Evolutionary conservation across 495 filamentous ascomycete species (phyloP), one percentile per base, ranked within the genome.

Genomic region (Viridothelium virens): DNA sequence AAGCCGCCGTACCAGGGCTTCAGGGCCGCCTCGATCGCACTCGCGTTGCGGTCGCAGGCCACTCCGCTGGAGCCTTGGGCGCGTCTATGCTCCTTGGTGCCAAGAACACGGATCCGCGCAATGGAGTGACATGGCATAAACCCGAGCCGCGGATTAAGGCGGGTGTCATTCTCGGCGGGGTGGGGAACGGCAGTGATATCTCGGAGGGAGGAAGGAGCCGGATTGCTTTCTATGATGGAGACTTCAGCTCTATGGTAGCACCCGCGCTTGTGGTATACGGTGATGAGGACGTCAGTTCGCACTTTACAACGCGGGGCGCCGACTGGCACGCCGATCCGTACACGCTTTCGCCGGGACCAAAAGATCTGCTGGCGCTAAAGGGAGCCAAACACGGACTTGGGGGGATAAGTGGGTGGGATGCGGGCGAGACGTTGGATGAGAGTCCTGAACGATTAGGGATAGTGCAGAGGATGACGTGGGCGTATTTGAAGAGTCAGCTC

Each of bases 271-370:
- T 79, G 1, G 76, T 81, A 2, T 72, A 67, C 14, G 79, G 79
- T 7, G 76, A 79, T 56, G 70, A 73, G 5, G 79, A 81, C 38
- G 69, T 72, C 39, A 72, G 68, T 36, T 71, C 78, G 9, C 69
- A 75, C 61, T 67, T 81, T 18, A 79, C 74, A 0, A 66, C 41
- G 1, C 74, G 77, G 4, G 78, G 78, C 2, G 70, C 76, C 2
- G 74, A 75, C 18, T 81, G 77, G 74, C 77, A 79, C 36, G 75
- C 74, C 11, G 79, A 80, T 64, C 66, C 72, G 36, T 81, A 79
- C 67, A 38, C 63, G 12, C 69, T 70, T 14, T 70, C 76, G 12
- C 68, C 75, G 3, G 78, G 79, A 0, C 71, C 74, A 0, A 80
- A 78, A 69, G 73, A 72, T 14, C 61, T 80, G 66, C 66, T 81